phyloP scores from a whole-genome alignment of 1,284 basidiomycete species.

The Microbotryomycetes sp. region DNA sequence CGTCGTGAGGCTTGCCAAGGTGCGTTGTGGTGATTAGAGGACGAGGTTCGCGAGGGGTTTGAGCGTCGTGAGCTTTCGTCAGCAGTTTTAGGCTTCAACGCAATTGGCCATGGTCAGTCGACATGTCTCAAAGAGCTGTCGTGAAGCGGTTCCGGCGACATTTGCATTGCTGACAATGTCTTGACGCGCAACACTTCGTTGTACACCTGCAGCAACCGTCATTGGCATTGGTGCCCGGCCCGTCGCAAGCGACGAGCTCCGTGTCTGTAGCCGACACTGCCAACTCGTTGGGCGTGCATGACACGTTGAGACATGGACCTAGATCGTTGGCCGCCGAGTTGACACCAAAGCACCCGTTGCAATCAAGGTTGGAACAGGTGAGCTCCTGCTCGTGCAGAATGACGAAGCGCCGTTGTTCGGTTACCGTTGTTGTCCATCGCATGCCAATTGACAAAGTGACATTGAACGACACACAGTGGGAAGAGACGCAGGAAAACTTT shows the following conservation, averaged over 20 bases:
- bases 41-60: no score
- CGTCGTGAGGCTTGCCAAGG: no score
- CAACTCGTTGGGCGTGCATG: constrained; percentile 67
- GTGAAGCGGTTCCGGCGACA: no score
- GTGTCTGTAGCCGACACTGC: constrained; percentile 62
- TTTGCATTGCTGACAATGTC: no score
- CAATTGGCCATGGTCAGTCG: no score
- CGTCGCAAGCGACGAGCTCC: constrained; percentile 42
- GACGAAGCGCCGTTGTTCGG: no score
- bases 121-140: no score
- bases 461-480: constrained; percentile 81
- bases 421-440: no score
- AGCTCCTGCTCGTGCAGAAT: neutral
- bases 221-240: constrained; percentile 59
- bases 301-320: constrained; percentile 67
- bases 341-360: constrained; percentile 53
- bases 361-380: constrained; percentile 62
- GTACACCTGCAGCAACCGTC: constrained; percentile 53
- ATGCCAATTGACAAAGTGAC: no score
- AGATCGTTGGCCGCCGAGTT: constrained; percentile 65
- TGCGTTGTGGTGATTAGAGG: no score
- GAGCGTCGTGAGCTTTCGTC: no score
- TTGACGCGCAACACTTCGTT: neutral
- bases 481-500: constrained; percentile 80
- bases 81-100: no score